Percentiles rank a stretch among this genome's conserved stretches.
These are phyloP conservation scores for Vitis hybrid DNA, from an alignment of 177 flowering plant genomes.

Conservation along the genomic window DNA sequence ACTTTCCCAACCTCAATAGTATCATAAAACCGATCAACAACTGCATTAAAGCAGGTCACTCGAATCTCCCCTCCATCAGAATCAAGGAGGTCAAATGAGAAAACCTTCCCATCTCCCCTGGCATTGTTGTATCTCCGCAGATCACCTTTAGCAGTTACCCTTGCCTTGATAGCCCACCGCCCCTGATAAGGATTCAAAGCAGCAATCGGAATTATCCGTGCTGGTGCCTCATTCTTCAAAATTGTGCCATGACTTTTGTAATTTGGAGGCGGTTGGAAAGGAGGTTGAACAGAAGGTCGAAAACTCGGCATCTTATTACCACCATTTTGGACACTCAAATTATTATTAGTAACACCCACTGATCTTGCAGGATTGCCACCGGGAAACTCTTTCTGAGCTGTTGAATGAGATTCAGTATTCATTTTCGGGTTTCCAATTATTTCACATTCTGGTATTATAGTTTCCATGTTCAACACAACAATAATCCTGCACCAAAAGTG, in stretches of 20 bases:
- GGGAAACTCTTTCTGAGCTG: conserved; percentile 27
- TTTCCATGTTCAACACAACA: conserved; percentile 87
- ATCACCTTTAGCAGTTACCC: conserved; percentile 96
- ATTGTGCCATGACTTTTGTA: conserved; percentile 78
- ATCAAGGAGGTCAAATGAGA: conserved; percentile 96
- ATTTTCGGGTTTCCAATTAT: conserved; percentile 73
- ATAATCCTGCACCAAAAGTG: conserved; percentile 63
- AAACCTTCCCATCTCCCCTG: conserved; percentile 95
- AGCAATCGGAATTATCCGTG: conserved; percentile 83
- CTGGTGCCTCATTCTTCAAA: conserved; percentile 91
- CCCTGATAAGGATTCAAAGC: conserved; percentile 98
- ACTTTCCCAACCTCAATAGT: conserved; percentile 81
- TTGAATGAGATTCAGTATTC: conserved; percentile 30
- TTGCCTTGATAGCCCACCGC: conserved; percentile 97
- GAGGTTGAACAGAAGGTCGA: conserved; percentile 74
- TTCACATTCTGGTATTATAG: conserved; percentile 73
- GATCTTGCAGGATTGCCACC: conserved; percentile 18
- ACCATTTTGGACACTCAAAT: conserved; percentile 16
- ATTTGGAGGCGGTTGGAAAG: conserved; percentile 86
- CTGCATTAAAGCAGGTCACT: conserved; percentile 93
- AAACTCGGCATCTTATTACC: conserved; percentile 29
- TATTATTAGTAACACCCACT: conserved; percentile 7
- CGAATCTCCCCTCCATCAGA: conserved; percentile 96
- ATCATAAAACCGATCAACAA: conserved; percentile 85
- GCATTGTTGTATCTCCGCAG: conserved; percentile 95